Base-by-base conservation (phyloP, 768 basidiomycete genomes). In the Mycena rosella region DNA sequence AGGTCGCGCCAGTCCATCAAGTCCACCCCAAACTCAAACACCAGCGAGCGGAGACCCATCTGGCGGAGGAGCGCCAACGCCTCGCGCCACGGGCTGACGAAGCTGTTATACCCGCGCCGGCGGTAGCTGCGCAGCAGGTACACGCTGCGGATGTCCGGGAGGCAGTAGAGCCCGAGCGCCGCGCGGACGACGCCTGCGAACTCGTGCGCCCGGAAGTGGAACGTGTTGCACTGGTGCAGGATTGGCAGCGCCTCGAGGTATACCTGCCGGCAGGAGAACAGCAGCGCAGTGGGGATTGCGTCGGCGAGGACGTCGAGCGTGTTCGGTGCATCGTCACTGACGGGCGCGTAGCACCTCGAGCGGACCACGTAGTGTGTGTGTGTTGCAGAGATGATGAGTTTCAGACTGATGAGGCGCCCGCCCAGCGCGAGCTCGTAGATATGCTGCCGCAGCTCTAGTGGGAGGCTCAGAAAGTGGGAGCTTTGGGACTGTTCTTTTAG, bases 381-480 rank as follows among this genome's bases (percentile, higher is more conserved):
- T 44, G 5, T 10, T 3, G 13, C 4, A 20, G 20, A 3, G 42
- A 5, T 6, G 42, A 7, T 20, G 42, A 44, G 42, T 20, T 6
- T n/a, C 7, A 44, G 4, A 13, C n/a, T 20, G 42, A 44, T 10
- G 20, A n/a, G 4, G 42, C 20, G 42, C 42, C 42, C 42, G 20
- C 42, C 42, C 10, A 44, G 20, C 6, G 20, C 20, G 18, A n/a
- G 20, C 42, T 44, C 42, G 42, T 44, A 44, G 42, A 44, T 44
- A n/a, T 20, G 57, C 45, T 53, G 53, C 18, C 54, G 53, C 15
- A 67, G 30, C 38, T 62, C 60, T 2, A 14, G 54, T 15, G 60
- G 66, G 2, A 62, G 59, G 1, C 18, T 3, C 5, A 54, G 17
- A 9, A 61, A 26, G 24, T 13, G 24, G 15, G 5, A 48, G 11